Evolutionary conservation across 495 filamentous ascomycete genomes (phyloP).

Genomic region (Letharia lupina): DNA sequence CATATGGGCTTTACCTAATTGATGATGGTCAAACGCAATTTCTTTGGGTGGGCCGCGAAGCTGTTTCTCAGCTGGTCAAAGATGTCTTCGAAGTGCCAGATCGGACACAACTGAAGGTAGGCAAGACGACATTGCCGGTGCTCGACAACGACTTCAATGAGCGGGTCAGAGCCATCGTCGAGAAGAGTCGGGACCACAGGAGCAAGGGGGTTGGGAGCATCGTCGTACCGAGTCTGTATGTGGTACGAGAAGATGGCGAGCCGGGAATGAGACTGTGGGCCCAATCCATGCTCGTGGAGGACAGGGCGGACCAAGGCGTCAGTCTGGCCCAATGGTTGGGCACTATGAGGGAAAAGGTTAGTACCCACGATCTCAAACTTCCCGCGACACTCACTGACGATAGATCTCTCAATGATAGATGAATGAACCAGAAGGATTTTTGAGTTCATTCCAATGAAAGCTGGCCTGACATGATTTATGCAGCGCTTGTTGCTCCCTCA

Average conservation of each 20-base stretch:
- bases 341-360: constrained; percentile 88
- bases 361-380: constrained; percentile 26
- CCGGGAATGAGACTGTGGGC: constrained; percentile 94
- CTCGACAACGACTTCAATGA: constrained; percentile 96
- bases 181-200: constrained; percentile 84
- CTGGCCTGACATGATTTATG: neutral
- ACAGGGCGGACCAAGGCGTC: constrained; percentile 85
- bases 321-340: constrained; percentile 93
- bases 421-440: constrained; percentile 22
- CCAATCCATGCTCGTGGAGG: constrained; percentile 90
- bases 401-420: constrained; percentile 10
- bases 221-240: constrained; percentile 80
- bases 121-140: constrained; percentile 77
- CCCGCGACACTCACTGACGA: constrained; percentile 4
- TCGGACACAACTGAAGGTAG: constrained; percentile 73
- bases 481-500: neutral
- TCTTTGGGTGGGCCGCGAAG: constrained; percentile 90
- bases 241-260: constrained; percentile 92
- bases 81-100: constrained; percentile 88
- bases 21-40: constrained; percentile 98
- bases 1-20: constrained; percentile 93
- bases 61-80: constrained; percentile 75
- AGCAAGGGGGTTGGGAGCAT: constrained; percentile 84
- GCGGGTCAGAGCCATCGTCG: constrained; percentile 75
- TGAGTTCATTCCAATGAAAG: constrained; percentile 21